phyloP scores from a whole-genome alignment of 306 rosid genomes.

The Boehmeria nivea region DNA sequence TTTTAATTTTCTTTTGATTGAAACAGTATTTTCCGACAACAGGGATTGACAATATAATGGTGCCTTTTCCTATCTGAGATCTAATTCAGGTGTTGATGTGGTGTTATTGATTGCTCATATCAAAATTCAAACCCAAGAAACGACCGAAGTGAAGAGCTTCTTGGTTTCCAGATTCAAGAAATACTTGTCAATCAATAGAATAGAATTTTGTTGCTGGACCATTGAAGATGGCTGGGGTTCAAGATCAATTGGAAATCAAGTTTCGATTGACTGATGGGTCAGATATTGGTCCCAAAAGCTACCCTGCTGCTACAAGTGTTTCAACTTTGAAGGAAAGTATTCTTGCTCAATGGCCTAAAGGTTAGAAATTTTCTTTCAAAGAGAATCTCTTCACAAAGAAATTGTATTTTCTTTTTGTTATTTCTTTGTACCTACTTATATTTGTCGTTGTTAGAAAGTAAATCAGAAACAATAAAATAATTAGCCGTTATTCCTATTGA shows the following conservation, averaged over 20 bases:
- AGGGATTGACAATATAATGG: slow-evolving; percentile 12
- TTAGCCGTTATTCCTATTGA: too few relatives aligned
- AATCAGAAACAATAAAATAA: background rate
- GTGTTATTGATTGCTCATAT: slow-evolving; percentile 20
- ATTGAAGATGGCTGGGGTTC: slow-evolving; percentile 60
- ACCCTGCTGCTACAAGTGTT: slow-evolving; percentile 70
- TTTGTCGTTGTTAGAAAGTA: background rate
- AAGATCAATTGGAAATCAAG: slow-evolving; percentile 78
- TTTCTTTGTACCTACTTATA: too few relatives aligned
- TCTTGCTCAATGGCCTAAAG: slow-evolving; percentile 92
- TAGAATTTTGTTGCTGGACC: slow-evolving; percentile 10
- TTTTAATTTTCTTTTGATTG: slow-evolving; percentile 1
- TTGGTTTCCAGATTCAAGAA: slow-evolving; percentile 18
- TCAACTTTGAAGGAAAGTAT: slow-evolving; percentile 69
- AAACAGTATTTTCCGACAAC: slow-evolving; percentile 27
- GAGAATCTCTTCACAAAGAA: background rate
- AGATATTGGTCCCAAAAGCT: slow-evolving; percentile 78
- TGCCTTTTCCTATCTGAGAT: slow-evolving; percentile 13
- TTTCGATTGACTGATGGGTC: slow-evolving; percentile 80
- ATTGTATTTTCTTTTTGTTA: too few relatives aligned
- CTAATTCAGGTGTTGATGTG: slow-evolving; percentile 27
- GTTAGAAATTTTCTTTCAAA: slow-evolving; percentile 28
- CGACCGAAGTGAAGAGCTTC: too few relatives aligned
- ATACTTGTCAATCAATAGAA: too few relatives aligned
- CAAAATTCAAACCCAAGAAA: background rate